Evolutionary conservation across 2,329 filamentous ascomycete species (phyloP), one percentile per base, ranked within the genome.

Genomic region (Berkeleyomyces basicola): DNA sequence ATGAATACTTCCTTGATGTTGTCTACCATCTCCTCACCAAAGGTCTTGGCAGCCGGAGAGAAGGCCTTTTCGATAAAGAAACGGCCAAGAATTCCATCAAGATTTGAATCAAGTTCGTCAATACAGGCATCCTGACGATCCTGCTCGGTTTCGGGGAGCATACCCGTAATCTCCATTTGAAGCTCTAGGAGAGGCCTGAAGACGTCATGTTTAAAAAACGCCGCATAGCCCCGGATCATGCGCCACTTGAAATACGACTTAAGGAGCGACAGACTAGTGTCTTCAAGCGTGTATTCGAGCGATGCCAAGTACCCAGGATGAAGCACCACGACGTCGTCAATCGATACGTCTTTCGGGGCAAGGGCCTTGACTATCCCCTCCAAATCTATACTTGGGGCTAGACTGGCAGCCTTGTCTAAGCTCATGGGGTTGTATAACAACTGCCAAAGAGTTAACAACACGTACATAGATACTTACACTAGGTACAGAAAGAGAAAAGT

Each of bases 21-120:
- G 7, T 79, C 79, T n/a, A 88, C 80, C 67, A 90, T 83, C 61
- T 82, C 78, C 64, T 88, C 82, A 14, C 84, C 84, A 55, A 87
- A 80, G 3, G 80, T 73, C 69, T 87, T 86, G 0, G 84, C 83
- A 23, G 82, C 79, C 10, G 83, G 78, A 0, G 83, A 82, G 68
- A 88, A 89, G 0, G 84, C 79, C 58, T 82, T 81, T 65, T 88
- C 80, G 1, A 88, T 77, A 66, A 84, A 90, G 73, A 88, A 88
- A 31, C 84, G 81, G 68, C 83, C 85, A 14, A 87, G 73, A 58
- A 86, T 84, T 84, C 85, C 88, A 2, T 80, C 80, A 31, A 88
- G 70, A 4, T 79, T 78, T 31, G 72, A 70, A 66, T 86, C 82
- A 4, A 85, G 77, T 42, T 78, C 76, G 6, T 70, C 70, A 37